Evolutionary conservation across 2,329 filamentous ascomycete genomes (phyloP).

Genomic region (Aspergillus aculeatus): DNA sequence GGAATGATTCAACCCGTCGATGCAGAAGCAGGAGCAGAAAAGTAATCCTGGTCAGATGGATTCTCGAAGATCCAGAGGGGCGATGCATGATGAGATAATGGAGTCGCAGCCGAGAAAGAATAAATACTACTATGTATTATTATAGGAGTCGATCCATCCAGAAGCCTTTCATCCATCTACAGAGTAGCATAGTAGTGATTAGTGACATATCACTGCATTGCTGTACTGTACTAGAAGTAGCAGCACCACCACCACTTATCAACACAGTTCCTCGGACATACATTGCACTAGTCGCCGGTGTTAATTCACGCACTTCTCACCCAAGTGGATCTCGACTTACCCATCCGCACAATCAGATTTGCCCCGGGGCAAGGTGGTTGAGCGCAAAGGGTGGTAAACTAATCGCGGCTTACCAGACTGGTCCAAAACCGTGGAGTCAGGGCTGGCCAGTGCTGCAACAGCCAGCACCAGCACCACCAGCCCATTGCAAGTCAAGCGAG

Average conservation of each 20-base stretch:
- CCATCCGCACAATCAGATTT: constrained; percentile 17
- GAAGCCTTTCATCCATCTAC: background rate
- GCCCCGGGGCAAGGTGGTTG: constrained; percentile 3
- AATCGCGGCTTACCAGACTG: constrained; percentile 14
- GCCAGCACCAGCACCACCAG: background rate
- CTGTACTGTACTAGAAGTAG: no score
- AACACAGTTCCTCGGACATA: background rate
- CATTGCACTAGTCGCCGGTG: background rate
- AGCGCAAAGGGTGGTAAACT: background rate
- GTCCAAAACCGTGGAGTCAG: constrained; percentile 6
- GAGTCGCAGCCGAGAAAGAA: background rate
- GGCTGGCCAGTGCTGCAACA: constrained; percentile 3
- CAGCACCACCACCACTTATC: background rate
- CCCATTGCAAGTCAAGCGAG: background rate
- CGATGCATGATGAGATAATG: background rate
- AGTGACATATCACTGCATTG: no score
- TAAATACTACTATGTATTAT: background rate
- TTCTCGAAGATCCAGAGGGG: background rate
- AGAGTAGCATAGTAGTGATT: background rate
- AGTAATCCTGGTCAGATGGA: background rate
- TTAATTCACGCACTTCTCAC: constrained; percentile 12
- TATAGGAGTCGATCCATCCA: background rate
- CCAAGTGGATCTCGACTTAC: constrained; percentile 3
- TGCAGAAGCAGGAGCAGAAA: background rate
- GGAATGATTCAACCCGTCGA: background rate